A percentile compares a stretch with the other conserved stretches of the same genome.
Conservation (phyloP, 2,329 filamentous ascomycete genomes). For the Septoria petroselini region DNA sequence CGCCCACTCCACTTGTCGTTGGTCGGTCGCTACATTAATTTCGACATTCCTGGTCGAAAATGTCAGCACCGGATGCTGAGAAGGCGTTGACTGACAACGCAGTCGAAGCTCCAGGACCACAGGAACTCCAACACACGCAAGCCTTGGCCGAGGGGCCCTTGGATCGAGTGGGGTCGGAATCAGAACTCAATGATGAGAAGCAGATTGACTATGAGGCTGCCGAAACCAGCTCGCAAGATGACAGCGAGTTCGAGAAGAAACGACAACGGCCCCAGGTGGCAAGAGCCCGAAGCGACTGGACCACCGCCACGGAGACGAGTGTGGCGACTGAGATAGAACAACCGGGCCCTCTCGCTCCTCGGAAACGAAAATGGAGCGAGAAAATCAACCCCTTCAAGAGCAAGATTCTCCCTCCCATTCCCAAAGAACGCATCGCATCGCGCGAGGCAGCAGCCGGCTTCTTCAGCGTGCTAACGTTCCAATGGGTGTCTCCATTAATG, state of each 20-base stretch:
- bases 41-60: conserved; percentile 10
- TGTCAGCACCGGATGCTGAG: conserved; percentile 22
- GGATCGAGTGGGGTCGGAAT: conserved; percentile 38
- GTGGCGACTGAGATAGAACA: conserved; percentile 28
- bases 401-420: conserved; percentile 54
- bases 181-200: conserved; percentile 38
- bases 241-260: conserved; percentile 26
- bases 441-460: conserved; percentile 71
- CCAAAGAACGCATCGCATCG: conserved; percentile 54
- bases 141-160: conserved; percentile 42
- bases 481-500: conserved; percentile 92
- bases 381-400: conserved; percentile 50
- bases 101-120: conserved; percentile 18
- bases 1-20: neutral
- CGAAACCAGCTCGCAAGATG: conserved; percentile 26
- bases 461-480: conserved; percentile 73
- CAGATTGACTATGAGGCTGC: conserved; percentile 33
- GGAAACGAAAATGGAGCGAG: conserved; percentile 62
- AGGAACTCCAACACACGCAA: conserved; percentile 36
- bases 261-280: conserved; percentile 16
- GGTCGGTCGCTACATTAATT: neutral
- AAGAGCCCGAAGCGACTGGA: conserved; percentile 37
- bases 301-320: conserved; percentile 36
- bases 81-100: conserved; percentile 20
- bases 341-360: conserved; percentile 25